phyloP scores from a whole-genome alignment of 1,139 yeast genomes.

The Suhomyces bribrorum region DNA sequence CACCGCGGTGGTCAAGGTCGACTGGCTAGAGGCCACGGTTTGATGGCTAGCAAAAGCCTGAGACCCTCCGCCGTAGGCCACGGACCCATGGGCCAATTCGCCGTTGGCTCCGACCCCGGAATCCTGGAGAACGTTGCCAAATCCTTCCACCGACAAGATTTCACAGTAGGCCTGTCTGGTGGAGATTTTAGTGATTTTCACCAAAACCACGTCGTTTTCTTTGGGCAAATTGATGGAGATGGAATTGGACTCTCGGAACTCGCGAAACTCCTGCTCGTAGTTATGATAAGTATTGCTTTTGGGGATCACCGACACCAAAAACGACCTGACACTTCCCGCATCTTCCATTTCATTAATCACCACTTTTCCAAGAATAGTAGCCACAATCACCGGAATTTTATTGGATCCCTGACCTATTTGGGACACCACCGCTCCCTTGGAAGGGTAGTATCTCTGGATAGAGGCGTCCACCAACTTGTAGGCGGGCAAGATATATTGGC shows the following conservation, averaged over 20 bases:
- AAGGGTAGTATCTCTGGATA: constrained; percentile 32
- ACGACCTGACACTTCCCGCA: constrained; percentile 22
- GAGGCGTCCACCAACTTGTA: constrained; percentile 28
- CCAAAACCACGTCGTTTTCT: constrained; percentile 82
- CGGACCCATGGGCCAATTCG: constrained; percentile 38
- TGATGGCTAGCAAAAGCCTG: constrained; percentile 41
- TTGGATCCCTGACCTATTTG: constrained; percentile 27
- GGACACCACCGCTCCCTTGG: constrained; percentile 41
- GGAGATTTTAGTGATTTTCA: constrained; percentile 67
- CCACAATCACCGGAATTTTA: constrained; percentile 52
- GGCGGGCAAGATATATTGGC: constrained; percentile 57
- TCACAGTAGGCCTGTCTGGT: constrained; percentile 79
- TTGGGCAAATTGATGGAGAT: constrained; percentile 65
- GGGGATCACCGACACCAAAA: constrained; percentile 35
- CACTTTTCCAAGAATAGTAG: constrained; percentile 69
- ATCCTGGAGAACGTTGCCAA: constrained; percentile 59
- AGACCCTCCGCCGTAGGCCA: constrained; percentile 55
- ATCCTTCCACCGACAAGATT: constrained; percentile 74
- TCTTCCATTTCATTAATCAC: constrained; percentile 26
- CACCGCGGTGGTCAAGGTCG: constrained; percentile 35
- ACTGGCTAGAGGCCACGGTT: constrained; percentile 48
- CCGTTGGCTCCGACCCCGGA: constrained; percentile 71
- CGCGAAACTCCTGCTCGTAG: constrained; percentile 26
- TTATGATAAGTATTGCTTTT: constrained; percentile 35
- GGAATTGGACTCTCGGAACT: constrained; percentile 17